A percentile compares a stretch with the other conserved stretches of the same genome.
phyloP scores from a whole-genome alignment of 345 rosid genomes.

The Eutrema heterophyllum region DNA sequence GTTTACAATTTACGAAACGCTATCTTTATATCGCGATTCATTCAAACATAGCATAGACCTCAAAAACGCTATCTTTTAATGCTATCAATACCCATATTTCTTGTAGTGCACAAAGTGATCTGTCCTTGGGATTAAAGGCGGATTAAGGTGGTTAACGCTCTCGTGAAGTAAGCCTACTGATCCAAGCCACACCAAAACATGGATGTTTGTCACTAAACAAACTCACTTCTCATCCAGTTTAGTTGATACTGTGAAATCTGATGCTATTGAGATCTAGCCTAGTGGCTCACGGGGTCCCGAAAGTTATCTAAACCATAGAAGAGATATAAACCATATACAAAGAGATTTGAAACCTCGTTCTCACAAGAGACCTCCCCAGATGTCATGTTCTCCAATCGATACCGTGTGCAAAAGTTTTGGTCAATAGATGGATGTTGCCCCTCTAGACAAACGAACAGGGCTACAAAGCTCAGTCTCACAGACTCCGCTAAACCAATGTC shows the following conservation, averaged over 20 bases:
- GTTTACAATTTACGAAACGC: no score
- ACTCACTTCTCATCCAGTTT: slow-evolving; percentile 33
- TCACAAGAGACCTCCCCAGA: slow-evolving; percentile 39
- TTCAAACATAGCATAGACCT: no score
- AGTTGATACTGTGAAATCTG: slow-evolving; percentile 34
- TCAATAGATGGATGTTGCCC: slow-evolving; percentile 33
- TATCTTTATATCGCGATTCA: no score
- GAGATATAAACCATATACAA: slow-evolving; percentile 31
- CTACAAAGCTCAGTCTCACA: slow-evolving; percentile 36
- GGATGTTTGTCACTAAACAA: slow-evolving; percentile 27
- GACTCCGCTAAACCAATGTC: slow-evolving; percentile 38
- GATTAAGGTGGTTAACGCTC: slow-evolving; percentile 33
- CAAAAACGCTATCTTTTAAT: no score
- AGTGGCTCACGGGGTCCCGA: slow-evolving; percentile 31
- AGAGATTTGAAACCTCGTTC: slow-evolving; percentile 46
- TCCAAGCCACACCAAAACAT: slow-evolving; percentile 28
- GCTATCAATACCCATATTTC: no score
- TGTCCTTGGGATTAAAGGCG: slow-evolving; percentile 37
- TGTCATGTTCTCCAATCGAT: slow-evolving; percentile 29
- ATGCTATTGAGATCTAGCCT: slow-evolving; percentile 35
- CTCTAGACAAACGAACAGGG: slow-evolving; percentile 20
- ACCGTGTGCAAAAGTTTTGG: slow-evolving; percentile 21
- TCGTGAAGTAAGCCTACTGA: slow-evolving; percentile 32
- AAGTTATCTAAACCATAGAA: slow-evolving; percentile 36
- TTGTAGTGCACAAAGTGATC: slow-evolving; percentile 39